Evolutionary conservation across 2,329 filamentous ascomycete genomes (phyloP), one percentile per base, ranked within the genome.

Genomic region (Orbilia quercus): DNA sequence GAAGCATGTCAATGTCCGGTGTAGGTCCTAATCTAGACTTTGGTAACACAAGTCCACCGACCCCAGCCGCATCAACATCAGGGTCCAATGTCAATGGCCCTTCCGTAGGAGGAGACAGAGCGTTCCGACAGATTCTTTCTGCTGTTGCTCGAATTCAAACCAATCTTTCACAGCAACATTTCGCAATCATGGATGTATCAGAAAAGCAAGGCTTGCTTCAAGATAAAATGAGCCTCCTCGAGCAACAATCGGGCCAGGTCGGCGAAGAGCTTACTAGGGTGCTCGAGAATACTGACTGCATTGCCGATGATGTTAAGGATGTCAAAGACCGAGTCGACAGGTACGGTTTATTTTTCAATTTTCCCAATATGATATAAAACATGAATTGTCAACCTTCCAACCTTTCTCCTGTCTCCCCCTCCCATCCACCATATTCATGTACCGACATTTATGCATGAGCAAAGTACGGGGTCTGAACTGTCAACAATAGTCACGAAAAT

Each of bases 241-340:
- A 73, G 40, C 69, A 73, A 47, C 69, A 73, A 36, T 73, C 69
- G 16, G 55, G 60, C n/a, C 60, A 62, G 14, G 54, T 65, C 9
- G 59, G 57, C 38, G 55, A 62, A 23, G 63, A 59, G 2, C 59
- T 73, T 12, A 53, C 69, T n/a, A 65, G 60, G 48, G 69, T 73
- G 28, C 69, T 73, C 48, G 69, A 73, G 44, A 66, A 73, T 50
- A 73, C 69, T 40, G 69, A 73, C 20, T 73, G 69, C 47, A 65
- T 73, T 66, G 69, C 58, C 62, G 69, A 73, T 51, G 69, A 73
- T 66, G 69, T 73, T 47, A 73, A 73, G 51, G 62, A 54, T 51
- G 69, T 73, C 28, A 73, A 65, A 73, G 69, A 73, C 69, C 60
- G 69, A 73, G 69, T 66, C 69, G 69, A 73, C 69, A 73, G 69